Evolutionary conservation across 805 yeast genomes (phyloP).

Genomic region (Ogataea ramenticola): DNA sequence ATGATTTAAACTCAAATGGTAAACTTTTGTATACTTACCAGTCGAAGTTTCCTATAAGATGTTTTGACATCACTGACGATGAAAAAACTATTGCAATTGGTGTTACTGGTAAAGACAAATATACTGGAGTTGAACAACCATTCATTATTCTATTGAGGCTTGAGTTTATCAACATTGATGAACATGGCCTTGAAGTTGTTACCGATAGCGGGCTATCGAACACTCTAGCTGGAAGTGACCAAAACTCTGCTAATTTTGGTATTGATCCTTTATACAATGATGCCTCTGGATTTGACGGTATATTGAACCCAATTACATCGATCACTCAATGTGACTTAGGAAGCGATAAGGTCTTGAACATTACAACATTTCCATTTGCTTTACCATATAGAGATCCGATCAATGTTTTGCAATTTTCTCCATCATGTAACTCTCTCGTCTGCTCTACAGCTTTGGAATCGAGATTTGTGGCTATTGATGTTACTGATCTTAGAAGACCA

Average conservation of each 20-base stretch:
- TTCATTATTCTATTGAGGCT: conserved; percentile 49
- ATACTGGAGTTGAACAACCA: conserved; percentile 67
- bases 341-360: conserved; percentile 4
- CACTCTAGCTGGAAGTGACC: no score
- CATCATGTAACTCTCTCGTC: conserved; percentile 60
- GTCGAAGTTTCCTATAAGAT: conserved; percentile 70
- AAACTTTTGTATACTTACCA: conserved; percentile 59
- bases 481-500: conserved; percentile 57
- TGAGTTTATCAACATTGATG: conserved; percentile 8
- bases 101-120: conserved; percentile 70
- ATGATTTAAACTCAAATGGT: conserved; percentile 52
- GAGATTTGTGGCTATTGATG: conserved; percentile 66
- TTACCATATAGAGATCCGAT: conserved; percentile 86
- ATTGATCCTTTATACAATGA: conserved; percentile 1
- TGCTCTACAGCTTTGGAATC: conserved; percentile 77
- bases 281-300: conserved; percentile 10
- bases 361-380: conserved; percentile 38
- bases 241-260: neutral
- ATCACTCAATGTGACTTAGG: conserved; percentile 6
- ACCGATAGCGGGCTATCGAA: no score
- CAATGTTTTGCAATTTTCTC: conserved; percentile 63
- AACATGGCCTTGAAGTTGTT: no score
- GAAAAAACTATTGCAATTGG: conserved; percentile 71
- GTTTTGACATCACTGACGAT: conserved; percentile 62
- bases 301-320: conserved; percentile 9